Conservation (phyloP, 352 stramenopile genomes). For the Phytophthora quininea region DNA sequence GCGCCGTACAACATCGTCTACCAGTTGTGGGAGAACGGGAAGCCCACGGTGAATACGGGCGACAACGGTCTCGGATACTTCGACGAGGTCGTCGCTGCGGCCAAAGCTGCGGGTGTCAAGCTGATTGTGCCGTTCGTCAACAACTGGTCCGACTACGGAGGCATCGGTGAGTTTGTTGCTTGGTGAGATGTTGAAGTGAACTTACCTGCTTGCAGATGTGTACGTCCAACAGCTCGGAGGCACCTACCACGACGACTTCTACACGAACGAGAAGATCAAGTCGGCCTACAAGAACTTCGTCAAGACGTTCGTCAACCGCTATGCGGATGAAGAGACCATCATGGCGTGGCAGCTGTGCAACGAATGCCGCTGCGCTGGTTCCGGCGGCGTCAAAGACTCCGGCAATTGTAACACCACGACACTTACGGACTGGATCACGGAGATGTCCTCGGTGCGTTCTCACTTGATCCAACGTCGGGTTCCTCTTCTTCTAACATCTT, state of each 20-base stretch:
- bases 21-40: constrained; percentile 38
- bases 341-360: constrained; percentile 24
- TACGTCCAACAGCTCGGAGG: constrained; percentile 21
- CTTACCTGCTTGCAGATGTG: constrained; percentile 3
- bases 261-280: constrained; percentile 21
- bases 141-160: constrained; percentile 44
- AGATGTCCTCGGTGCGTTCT: constrained; percentile 39
- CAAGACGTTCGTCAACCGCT: constrained; percentile 17
- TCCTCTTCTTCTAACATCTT: neutral
- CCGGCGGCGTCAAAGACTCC: constrained; percentile 4
- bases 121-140: constrained; percentile 44
- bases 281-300: constrained; percentile 21
- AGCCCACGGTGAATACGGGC: constrained; percentile 31
- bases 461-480: too few species aligned
- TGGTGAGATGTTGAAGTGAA: neutral
- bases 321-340: constrained; percentile 19
- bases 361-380: constrained; percentile 21
- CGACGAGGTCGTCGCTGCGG: constrained; percentile 31
- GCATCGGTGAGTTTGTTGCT: constrained; percentile 26
- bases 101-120: constrained; percentile 40
- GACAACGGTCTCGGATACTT: constrained; percentile 42
- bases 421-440: constrained; percentile 35
- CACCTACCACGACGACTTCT: constrained; percentile 26
- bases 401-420: constrained; percentile 27
- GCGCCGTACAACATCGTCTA: constrained; percentile 35